These are phyloP conservation scores for Penicillium dipodomyicola DNA, from an alignment of 495 filamentous ascomycete species.

Conservation along the genomic window DNA sequence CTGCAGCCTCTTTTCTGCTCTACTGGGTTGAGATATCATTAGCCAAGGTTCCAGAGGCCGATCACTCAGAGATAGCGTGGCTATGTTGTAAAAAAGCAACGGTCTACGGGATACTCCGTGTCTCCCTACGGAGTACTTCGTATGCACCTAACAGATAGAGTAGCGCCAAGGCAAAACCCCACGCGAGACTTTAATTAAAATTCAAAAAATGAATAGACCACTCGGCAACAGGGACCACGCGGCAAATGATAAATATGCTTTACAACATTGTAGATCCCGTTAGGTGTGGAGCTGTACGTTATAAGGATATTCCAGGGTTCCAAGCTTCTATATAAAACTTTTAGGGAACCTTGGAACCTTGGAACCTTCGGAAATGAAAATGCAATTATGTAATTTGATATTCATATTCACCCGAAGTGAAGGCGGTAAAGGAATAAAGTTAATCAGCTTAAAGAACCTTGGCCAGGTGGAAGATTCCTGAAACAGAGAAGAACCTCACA, in stretches of 20 bases:
- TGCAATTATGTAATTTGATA: background rate
- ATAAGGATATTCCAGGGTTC: too few relatives aligned
- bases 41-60: background rate
- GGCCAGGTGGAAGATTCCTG: background rate
- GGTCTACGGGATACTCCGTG: background rate
- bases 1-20: too few relatives aligned
- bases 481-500: background rate
- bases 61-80: background rate
- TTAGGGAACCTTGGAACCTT: too few relatives aligned
- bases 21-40: background rate
- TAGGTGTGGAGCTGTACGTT: background rate
- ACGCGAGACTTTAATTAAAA: conserved; percentile 7
- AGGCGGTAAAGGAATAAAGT: background rate
- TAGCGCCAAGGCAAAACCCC: conserved; percentile 13
- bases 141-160: conserved; percentile 19
- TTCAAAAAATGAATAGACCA: conserved; percentile 1
- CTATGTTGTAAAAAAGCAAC: background rate
- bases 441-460: background rate
- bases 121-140: background rate
- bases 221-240: background rate
- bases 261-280: too few relatives aligned
- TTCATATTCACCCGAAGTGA: too few relatives aligned
- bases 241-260: background rate
- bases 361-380: too few relatives aligned
- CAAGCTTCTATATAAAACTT: too few relatives aligned